Percentiles rank a stretch among this genome's conserved stretches.
Evolutionary conservation across 108 stramenopile genomes (phyloP).

Genomic region (Chaetoceros tenuissimus): DNA sequence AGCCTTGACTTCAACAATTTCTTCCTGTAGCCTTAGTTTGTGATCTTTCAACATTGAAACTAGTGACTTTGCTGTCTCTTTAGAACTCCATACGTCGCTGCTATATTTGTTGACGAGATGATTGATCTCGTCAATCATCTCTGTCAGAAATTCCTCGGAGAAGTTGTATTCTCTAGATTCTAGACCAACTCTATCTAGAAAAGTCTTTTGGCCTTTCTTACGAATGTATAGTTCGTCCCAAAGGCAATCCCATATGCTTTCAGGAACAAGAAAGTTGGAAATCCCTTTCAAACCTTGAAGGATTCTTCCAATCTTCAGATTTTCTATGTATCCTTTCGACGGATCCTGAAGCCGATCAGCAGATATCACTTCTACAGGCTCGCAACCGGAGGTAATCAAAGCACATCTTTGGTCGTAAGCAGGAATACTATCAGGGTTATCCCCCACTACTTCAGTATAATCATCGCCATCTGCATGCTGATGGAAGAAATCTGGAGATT

Average conservation of each 20-base stretch:
- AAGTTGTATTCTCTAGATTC: too few relatives aligned
- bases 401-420: conserved; percentile 29
- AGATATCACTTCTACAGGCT: conserved; percentile 25
- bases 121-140: conserved; percentile 10
- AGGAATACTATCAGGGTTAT: conserved; percentile 14
- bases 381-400: conserved; percentile 19
- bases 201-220: too few relatives aligned
- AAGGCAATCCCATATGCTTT: too few relatives aligned
- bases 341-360: conserved; percentile 16
- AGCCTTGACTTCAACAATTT: neutral
- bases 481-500: conserved; percentile 3
- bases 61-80: conserved; percentile 1
- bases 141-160: conserved; percentile 7
- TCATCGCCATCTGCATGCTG: too few relatives aligned
- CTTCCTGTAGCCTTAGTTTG: conserved; percentile 2
- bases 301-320: too few relatives aligned
- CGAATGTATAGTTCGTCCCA: too few relatives aligned
- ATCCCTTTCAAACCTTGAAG: too few relatives aligned
- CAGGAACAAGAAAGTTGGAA: too few relatives aligned
- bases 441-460: too few relatives aligned
- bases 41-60: conserved; percentile 5
- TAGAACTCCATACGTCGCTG: neutral
- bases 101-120: conserved; percentile 12
- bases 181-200: too few relatives aligned
- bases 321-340: too few relatives aligned